phyloP scores from a whole-genome alignment of 106 monocot species.

The Triglochin maritima region DNA sequence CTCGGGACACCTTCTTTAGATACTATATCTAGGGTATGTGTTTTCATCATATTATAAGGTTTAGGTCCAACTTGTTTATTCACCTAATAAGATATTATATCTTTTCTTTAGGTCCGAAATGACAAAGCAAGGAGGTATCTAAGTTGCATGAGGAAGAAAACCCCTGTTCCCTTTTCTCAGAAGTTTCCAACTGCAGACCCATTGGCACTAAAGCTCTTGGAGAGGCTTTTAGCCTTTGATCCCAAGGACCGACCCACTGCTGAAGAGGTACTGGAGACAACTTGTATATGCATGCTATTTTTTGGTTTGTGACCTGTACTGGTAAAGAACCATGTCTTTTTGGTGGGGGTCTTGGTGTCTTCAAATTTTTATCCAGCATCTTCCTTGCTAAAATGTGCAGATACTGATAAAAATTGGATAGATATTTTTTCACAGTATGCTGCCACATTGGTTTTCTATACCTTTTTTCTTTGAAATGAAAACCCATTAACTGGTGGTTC shows the following conservation, averaged over 20 bases:
- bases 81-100: background rate
- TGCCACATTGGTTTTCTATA: too few species aligned
- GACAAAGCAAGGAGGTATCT: constrained; percentile 76
- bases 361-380: background rate
- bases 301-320: background rate
- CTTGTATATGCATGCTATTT: background rate
- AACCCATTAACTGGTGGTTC: too few species aligned
- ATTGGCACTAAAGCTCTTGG: constrained; percentile 51
- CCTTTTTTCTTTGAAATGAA: too few species aligned
- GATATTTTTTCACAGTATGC: background rate
- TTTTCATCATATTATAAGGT: background rate
- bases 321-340: background rate
- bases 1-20: constrained; percentile 73
- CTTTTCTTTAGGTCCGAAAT: constrained; percentile 26
- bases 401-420: background rate
- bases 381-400: too few species aligned
- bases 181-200: constrained; percentile 81
- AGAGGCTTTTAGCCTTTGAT: constrained; percentile 76
- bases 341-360: background rate
- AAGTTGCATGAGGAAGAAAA: constrained; percentile 64
- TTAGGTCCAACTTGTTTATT: background rate
- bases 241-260: constrained; percentile 72
- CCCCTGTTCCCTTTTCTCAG: constrained; percentile 44
- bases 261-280: constrained; percentile 32
- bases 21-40: constrained; percentile 59